Evolutionary conservation across 345 rosid genomes (phyloP), one percentile per base, ranked within the genome.

Genomic region (Capsella bursapastoris): DNA sequence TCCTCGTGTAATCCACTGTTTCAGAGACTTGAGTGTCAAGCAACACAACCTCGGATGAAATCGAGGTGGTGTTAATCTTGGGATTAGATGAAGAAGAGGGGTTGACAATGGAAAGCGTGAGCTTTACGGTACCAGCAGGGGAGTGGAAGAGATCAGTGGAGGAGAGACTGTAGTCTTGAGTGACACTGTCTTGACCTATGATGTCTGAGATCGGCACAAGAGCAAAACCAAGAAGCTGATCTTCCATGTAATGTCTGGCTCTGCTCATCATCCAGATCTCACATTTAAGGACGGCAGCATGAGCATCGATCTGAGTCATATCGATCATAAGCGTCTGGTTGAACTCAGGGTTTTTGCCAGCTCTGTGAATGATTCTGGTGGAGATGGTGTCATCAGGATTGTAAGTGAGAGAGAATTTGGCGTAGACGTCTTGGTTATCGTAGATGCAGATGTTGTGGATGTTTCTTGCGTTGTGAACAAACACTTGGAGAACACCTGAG

Each of bases 231-330:
- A 95, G 75, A 68, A 95, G 97, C 81, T 95, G 99, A 71, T 95
- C 99, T 73, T 95, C 99, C 97, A 95, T 66, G 81, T 78, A 89
- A 73, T 86, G 87, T 67, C 91, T 85, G 4, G 76, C 96, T 70
- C 98, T 84, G 41, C 99, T 95, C 55, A 87, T 86, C 97, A 95
- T 90, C 97, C 96, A 92, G 37, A 95, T 90, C 86, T 95, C 99
- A 63, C 99, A 95, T 87, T 95, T 95, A 31, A 95, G 87, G 8
- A 91, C 90, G 0, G 79, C 75, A 2, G 93, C 85, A 51, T 89
- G 96, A 1, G 94, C 85, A 57, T 91, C 97, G 13, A 76, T 73
- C 57, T 91, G 93, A 11, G 72, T 51, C 38, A 95, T 81, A 73
- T 84, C 80, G 40, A 91, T 74, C 68, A 74, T 74, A 68, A 95